Base-by-base conservation (phyloP, 176 grass and related monocot genomes). In the Carex pumila region DNA sequence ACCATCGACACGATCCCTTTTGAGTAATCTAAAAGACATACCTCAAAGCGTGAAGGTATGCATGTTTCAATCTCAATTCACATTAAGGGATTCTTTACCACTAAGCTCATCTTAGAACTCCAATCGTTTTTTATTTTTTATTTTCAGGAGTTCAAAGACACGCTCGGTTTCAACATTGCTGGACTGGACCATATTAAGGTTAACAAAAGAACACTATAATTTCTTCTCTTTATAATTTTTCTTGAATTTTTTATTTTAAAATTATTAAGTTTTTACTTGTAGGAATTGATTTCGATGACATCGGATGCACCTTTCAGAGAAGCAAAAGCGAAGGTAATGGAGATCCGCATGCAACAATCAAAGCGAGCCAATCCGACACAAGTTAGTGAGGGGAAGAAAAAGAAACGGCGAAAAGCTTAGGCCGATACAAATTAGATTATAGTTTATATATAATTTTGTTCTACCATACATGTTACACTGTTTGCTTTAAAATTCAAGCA, bases 171-270 rank as follows among this genome's bases (percentile, higher is more conserved):
- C 86, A 98, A 94, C 66, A 92, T 98, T 10, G 91, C 95, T 0
- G 95, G 89, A 12, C 90, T 98, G 95, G 92, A 90, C 87, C 92
- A 98, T 91, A 62, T 94, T 19, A 94, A 93, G 88, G 95, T 97
- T 79, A 61, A 73, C 6, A 81, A n/a, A 54, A 8, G 2, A 12
- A 56, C 8, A 7, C 9, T 9, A 25, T 53, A 58, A 4, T 6
- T 66, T 50, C 0, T 0, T 14, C 31, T 81, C 56, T 53, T 65
- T 13, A 22, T 6, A 15, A 11, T n/a, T 70, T 17, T 53, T 12
- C 50, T 54, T 85, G 78, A 69, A 8, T 62, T 83, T 39, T 3
- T 37, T 13, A 8, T 49, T 6, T n/a, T 88, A 1, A 13, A 56
- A 65, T 86, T 1, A 82, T 79, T 68, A 18, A 64, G 36, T 71